Evolutionary conservation across 1,139 yeast genomes (phyloP).

Genomic region (Debaryomyces sp.): DNA sequence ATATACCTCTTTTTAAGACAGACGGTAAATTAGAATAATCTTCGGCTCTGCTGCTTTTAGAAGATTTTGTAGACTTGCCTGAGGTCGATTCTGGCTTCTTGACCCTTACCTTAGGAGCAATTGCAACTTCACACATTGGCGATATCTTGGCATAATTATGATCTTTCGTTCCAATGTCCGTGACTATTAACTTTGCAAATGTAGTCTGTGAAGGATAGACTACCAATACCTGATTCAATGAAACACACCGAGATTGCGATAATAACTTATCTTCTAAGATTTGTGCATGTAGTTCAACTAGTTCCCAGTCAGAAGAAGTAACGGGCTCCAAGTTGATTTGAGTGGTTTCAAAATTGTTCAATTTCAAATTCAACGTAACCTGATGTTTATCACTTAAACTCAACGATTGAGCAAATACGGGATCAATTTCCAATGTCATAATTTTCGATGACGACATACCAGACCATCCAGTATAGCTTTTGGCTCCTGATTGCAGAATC

Average conservation of each 20-base stretch:
- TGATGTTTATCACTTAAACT: conserved; percentile 47
- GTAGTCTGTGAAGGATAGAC: conserved; percentile 73
- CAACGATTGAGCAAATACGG: conserved; percentile 48
- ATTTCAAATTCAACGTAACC: conserved; percentile 45
- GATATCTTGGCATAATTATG: conserved; percentile 59
- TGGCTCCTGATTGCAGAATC: conserved; percentile 25
- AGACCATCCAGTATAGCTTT: conserved; percentile 76
- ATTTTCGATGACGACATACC: conserved; percentile 55
- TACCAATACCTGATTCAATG: conserved; percentile 59
- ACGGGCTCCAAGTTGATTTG: conserved; percentile 79
- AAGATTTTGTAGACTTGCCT: conserved; percentile 28
- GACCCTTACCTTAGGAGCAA: conserved; percentile 73
- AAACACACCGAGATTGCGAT: conserved; percentile 80
- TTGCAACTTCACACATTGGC: conserved; percentile 76
- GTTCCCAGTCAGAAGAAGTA: conserved; percentile 85
- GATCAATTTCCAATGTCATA: conserved; percentile 40
- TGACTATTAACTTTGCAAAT: conserved; percentile 63
- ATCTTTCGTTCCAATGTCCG: conserved; percentile 58
- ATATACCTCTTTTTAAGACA: conserved; percentile 54
- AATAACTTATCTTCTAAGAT: conserved; percentile 74
- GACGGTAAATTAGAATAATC: conserved; percentile 36
- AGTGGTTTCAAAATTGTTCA: conserved; percentile 52
- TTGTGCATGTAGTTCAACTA: conserved; percentile 81
- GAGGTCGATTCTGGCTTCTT: conserved; percentile 28
- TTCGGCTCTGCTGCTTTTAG: conserved; percentile 35